Conservation (phyloP, 2,329 filamentous ascomycete genomes). For the Penicillium sp. region DNA sequence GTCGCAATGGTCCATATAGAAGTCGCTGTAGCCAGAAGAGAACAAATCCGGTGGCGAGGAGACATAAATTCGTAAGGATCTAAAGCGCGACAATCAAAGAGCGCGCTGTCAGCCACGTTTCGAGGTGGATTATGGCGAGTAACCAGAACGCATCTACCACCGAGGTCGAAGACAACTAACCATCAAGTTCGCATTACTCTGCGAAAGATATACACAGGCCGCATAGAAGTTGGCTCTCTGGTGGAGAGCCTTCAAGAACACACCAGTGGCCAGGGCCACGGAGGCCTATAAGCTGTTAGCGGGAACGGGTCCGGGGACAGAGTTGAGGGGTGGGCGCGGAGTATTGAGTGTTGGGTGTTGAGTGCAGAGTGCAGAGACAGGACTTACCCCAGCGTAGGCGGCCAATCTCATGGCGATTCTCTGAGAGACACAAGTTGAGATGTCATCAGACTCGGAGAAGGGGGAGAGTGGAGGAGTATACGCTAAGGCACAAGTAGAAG, state of each 20-base stretch:
- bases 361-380: background rate
- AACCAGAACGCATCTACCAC: too few species aligned
- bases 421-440: constrained; percentile 26
- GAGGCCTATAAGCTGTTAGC: constrained; percentile 63
- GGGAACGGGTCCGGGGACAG: background rate
- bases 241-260: constrained; percentile 88
- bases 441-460: constrained; percentile 32
- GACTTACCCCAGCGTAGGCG: constrained; percentile 57
- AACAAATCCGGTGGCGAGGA: constrained; percentile 78
- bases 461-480: constrained; percentile 18
- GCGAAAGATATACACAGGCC: constrained; percentile 92
- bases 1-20: constrained; percentile 86
- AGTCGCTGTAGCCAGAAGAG: constrained; percentile 87
- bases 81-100: constrained; percentile 41
- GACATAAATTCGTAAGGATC: constrained; percentile 89
- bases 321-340: background rate
- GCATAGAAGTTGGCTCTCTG: constrained; percentile 98
- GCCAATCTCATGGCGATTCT: constrained; percentile 51
- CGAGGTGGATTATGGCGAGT: background rate
- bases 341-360: too few species aligned
- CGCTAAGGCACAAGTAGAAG: background rate
- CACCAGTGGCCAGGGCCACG: constrained; percentile 78
- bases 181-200: constrained; percentile 94
- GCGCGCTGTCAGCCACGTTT: constrained; percentile 7
- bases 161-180: constrained; percentile 52